These are phyloP conservation scores for Psidium guajava DNA, from an alignment of 345 rosid species.

Conservation along the genomic window DNA sequence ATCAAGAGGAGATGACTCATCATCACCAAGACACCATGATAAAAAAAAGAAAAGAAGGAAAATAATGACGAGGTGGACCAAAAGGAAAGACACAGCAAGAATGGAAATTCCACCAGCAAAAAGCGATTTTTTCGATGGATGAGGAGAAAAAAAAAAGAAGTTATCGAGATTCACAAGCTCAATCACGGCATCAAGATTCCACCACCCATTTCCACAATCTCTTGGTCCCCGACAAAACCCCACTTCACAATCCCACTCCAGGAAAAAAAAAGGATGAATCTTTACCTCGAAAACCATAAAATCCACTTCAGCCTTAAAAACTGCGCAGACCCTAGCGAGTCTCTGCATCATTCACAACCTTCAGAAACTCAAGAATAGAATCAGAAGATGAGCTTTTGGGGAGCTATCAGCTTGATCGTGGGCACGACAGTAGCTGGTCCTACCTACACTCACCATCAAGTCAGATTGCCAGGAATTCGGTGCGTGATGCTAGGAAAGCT, in stretches of 20 bases:
- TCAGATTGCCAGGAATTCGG: conserved; percentile 64
- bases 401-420: conserved; percentile 76
- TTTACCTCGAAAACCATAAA: not conserved
- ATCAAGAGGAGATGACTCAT: too few relatives aligned
- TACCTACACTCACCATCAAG: conserved; percentile 72
- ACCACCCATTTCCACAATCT: not conserved
- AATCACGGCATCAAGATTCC: not conserved
- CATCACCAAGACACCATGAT: too few relatives aligned
- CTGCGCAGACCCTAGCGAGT: not conserved
- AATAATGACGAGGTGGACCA: too few relatives aligned
- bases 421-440: conserved; percentile 87
- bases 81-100: too few relatives aligned
- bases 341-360: not conserved
- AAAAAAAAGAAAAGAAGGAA: too few relatives aligned
- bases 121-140: too few relatives aligned
- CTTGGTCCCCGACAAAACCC: not conserved
- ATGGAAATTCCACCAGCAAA: too few relatives aligned
- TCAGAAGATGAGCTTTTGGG: conserved; percentile 67
- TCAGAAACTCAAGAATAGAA: not conserved
- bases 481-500: conserved; percentile 64
- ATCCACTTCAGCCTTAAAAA: not conserved
- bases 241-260: not conserved
- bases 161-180: not conserved
- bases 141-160: too few relatives aligned
- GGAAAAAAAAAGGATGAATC: not conserved